Conservation (phyloP, 345 rosid species). For the Pistacia vera region DNA sequence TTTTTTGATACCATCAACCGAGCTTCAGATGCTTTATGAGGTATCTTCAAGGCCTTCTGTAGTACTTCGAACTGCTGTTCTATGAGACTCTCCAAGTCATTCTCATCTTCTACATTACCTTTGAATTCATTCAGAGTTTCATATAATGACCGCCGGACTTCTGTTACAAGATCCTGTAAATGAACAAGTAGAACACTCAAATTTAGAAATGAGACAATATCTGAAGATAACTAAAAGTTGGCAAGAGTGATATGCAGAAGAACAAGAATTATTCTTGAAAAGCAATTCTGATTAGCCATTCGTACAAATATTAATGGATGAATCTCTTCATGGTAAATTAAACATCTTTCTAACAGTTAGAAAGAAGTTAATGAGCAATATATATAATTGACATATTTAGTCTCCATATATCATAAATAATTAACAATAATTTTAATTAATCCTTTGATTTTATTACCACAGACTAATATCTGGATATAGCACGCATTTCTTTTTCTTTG, state of each 20-base stretch:
- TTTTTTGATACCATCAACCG: slow-evolving; percentile 91
- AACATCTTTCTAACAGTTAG: no score
- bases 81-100: slow-evolving; percentile 77
- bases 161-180: slow-evolving; percentile 62
- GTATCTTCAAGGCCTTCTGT: slow-evolving; percentile 77
- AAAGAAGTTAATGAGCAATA: background rate
- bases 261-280: background rate
- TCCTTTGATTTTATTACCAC: no score
- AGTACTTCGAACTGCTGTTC: slow-evolving; percentile 75
- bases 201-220: background rate
- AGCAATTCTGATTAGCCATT: background rate
- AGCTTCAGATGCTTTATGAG: slow-evolving; percentile 72
- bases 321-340: background rate
- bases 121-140: slow-evolving; percentile 55
- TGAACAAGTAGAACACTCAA: background rate
- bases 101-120: slow-evolving; percentile 76
- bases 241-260: background rate
- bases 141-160: slow-evolving; percentile 60
- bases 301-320: background rate
- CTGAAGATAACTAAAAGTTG: background rate
- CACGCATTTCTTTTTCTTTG: background rate
- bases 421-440: no score
- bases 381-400: background rate
- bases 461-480: background rate
- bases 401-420: background rate